Evolutionary conservation across 148 eudicot genomes (phyloP).

Genomic region (Fagopyrum esculentum): DNA sequence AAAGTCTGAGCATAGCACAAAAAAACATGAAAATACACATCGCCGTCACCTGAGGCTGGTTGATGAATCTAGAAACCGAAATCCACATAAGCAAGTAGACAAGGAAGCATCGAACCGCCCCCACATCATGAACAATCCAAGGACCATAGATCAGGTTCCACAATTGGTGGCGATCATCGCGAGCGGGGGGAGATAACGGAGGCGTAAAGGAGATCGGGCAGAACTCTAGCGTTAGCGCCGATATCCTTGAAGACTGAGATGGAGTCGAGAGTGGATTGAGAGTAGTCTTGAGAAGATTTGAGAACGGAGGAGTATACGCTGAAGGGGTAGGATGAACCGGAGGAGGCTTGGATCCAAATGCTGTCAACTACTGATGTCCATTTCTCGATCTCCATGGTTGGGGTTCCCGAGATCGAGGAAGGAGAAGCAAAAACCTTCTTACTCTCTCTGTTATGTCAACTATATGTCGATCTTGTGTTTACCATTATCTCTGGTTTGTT

Average conservation of each 20-base stretch:
- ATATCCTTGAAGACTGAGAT: conserved; percentile 91
- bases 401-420: neutral
- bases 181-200: conserved; percentile 17
- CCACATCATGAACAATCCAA: conserved; percentile 38
- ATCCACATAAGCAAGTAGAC: conserved; percentile 62
- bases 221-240: conserved; percentile 79
- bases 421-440: neutral
- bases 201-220: conserved; percentile 79
- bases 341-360: conserved; percentile 77
- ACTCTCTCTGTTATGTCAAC: neutral
- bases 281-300: conserved; percentile 60
- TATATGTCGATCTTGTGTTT: neutral
- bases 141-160: conserved; percentile 34
- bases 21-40: conserved; percentile 54
- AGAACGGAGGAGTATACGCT: conserved; percentile 68
- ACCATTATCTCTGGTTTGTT: neutral
- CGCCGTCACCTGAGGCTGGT: conserved; percentile 35
- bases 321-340: conserved; percentile 83
- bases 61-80: conserved; percentile 33
- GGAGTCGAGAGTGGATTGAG: conserved; percentile 79
- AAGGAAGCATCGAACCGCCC: conserved; percentile 46
- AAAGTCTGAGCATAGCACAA: conserved; percentile 55
- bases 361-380: conserved; percentile 72
- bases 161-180: neutral
- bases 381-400: conserved; percentile 21